These are phyloP conservation scores for Stephania japonica DNA, from an alignment of 164 flowering plant species.

Conservation along the genomic window DNA sequence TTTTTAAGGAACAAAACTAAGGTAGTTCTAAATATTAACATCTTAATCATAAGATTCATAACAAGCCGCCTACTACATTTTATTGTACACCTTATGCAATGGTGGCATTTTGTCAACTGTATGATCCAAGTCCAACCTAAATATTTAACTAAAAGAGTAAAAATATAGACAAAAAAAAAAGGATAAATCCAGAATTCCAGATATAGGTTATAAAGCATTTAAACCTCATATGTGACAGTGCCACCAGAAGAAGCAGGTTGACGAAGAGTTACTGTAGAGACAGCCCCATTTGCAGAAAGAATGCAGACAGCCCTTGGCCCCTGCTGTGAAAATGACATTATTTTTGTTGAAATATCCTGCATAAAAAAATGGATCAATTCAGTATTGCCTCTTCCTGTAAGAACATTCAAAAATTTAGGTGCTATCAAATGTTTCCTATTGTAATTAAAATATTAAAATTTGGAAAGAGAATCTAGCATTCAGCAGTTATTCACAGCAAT, in stretches of 20 bases:
- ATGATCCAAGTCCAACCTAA: neutral
- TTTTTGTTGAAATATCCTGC: conserved; percentile 78
- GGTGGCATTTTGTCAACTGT: neutral
- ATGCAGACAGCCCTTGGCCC: conserved; percentile 78
- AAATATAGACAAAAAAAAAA: neutral
- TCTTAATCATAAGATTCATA: neutral
- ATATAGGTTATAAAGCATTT: neutral
- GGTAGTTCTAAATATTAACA: neutral
- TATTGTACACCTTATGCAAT: neutral
- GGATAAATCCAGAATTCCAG: neutral
- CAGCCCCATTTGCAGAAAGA: conserved; percentile 79
- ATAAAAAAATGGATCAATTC: neutral
- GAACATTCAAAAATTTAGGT: too few species aligned
- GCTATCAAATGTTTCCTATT: neutral
- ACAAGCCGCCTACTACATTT: neutral
- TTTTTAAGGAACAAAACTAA: too few species aligned
- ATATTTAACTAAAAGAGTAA: neutral
- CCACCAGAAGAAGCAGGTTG: conserved; percentile 80
- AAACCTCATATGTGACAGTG: conserved; percentile 82
- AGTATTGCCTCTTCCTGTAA: neutral
- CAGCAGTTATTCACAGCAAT: neutral
- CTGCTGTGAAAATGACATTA: conserved; percentile 73
- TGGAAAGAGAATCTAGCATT: neutral
- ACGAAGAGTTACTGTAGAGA: conserved; percentile 74
- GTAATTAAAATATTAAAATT: neutral